Conservation (phyloP, 768 basidiomycete species). For the Leucocoprinus sp. region DNA sequence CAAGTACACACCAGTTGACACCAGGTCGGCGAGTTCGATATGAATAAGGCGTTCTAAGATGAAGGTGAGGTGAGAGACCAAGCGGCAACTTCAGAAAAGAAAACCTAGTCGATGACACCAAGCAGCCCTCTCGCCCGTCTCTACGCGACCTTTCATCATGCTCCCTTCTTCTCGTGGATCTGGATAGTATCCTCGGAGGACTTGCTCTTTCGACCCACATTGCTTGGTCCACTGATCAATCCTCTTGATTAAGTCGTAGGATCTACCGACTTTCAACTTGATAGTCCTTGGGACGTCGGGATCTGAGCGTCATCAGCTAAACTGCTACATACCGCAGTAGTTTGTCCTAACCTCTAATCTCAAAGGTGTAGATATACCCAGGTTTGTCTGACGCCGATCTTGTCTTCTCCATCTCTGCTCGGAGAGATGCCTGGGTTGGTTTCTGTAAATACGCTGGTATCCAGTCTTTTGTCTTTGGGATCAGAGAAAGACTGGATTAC, state of each 20-base stretch:
- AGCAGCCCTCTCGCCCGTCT: slow-evolving; percentile 50
- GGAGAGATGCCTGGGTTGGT: slow-evolving; percentile 49
- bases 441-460: slow-evolving; percentile 56
- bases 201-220: slow-evolving; percentile 68
- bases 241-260: slow-evolving; percentile 64
- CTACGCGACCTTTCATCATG: slow-evolving; percentile 59
- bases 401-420: slow-evolving; percentile 39
- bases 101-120: slow-evolving; percentile 61
- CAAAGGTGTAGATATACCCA: slow-evolving; percentile 79
- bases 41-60: slow-evolving; percentile 64
- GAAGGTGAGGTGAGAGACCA: not conserved
- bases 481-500: slow-evolving; percentile 6
- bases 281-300: slow-evolving; percentile 25
- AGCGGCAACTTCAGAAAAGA: slow-evolving; percentile 6
- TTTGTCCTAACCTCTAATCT: slow-evolving; percentile 52
- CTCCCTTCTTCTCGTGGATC: slow-evolving; percentile 34
- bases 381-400: slow-evolving; percentile 48
- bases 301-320: not conserved
- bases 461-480: slow-evolving; percentile 39
- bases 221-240: slow-evolving; percentile 78
- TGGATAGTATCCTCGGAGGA: slow-evolving; percentile 71
- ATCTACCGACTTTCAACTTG: slow-evolving; percentile 73
- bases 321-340: not conserved
- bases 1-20: slow-evolving; percentile 50
- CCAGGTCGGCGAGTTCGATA: slow-evolving; percentile 69